Evolutionary conservation across 2,329 filamentous ascomycete genomes (phyloP).

Genomic region (Cercospora nicotianae): DNA sequence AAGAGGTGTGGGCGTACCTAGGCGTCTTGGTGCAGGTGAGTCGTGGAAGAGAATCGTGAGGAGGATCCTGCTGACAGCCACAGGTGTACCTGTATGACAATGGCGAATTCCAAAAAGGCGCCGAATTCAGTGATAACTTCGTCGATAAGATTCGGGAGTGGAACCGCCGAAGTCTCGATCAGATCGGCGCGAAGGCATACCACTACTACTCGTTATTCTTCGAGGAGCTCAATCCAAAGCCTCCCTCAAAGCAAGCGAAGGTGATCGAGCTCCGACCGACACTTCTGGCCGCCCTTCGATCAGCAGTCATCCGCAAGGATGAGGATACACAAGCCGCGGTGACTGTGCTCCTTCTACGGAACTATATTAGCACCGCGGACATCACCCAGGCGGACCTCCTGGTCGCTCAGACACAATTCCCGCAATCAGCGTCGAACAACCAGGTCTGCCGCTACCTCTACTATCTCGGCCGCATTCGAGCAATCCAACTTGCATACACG

Average conservation of each 20-base stretch:
- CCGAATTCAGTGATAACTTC: constrained; percentile 79
- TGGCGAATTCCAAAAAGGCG: constrained; percentile 76
- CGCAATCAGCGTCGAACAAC: constrained; percentile 91
- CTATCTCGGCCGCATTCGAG: constrained; percentile 93
- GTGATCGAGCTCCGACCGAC: constrained; percentile 83
- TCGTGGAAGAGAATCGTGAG: neutral
- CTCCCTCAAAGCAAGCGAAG: constrained; percentile 84
- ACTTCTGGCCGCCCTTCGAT: constrained; percentile 83
- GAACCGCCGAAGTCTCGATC: constrained; percentile 92
- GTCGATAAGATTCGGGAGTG: constrained; percentile 81
- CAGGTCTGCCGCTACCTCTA: constrained; percentile 97
- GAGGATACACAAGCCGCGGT: constrained; percentile 95
- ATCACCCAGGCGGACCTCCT: constrained; percentile 95
- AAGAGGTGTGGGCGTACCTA: constrained; percentile 42
- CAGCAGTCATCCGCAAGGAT: constrained; percentile 94
- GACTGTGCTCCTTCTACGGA: constrained; percentile 90
- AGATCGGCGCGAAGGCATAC: constrained; percentile 91
- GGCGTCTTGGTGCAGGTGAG: constrained; percentile 40
- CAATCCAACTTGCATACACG: constrained; percentile 94
- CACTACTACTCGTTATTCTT: constrained; percentile 97
- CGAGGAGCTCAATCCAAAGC: constrained; percentile 83
- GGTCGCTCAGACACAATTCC: constrained; percentile 93
- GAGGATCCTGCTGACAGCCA: constrained; percentile 40
- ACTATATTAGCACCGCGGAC: constrained; percentile 93
- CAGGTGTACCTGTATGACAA: constrained; percentile 88